phyloP scores from a whole-genome alignment of 306 rosid genomes.

The Acacia confusa region DNA sequence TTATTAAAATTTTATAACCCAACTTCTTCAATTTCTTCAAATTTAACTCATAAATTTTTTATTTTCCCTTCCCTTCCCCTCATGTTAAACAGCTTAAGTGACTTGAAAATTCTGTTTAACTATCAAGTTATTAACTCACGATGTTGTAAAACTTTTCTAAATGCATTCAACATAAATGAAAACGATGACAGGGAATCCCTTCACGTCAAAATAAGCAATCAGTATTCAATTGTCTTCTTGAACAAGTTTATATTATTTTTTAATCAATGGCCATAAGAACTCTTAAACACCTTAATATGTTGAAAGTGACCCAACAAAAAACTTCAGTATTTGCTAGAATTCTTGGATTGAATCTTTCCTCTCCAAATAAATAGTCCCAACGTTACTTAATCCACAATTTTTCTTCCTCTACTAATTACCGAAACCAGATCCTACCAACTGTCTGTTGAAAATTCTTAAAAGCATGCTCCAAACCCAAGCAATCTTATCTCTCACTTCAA shows the following conservation, averaged over 20 bases:
- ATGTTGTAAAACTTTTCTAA: no score
- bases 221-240: no score
- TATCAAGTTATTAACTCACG: neutral
- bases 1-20: no score
- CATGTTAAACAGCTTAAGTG: no score
- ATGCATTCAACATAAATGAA: neutral
- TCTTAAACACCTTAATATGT: neutral
- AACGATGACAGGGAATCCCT: neutral
- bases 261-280: neutral
- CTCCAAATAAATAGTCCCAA: neutral
- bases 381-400: constrained; percentile 38
- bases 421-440: constrained; percentile 66
- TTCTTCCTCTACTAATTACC: constrained; percentile 6
- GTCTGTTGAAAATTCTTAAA: constrained; percentile 58
- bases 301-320: no score
- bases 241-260: no score
- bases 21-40: no score
- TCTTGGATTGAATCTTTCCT: neutral
- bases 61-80: no score
- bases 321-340: no score
- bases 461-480: constrained; percentile 55
- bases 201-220: no score
- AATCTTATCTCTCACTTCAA: constrained; percentile 11
- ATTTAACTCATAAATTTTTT: no score
- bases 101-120: neutral